Percentiles rank a stretch among this genome's conserved stretches.
Conservation (phyloP, 805 yeast species). For the Lipomyces kockii region DNA sequence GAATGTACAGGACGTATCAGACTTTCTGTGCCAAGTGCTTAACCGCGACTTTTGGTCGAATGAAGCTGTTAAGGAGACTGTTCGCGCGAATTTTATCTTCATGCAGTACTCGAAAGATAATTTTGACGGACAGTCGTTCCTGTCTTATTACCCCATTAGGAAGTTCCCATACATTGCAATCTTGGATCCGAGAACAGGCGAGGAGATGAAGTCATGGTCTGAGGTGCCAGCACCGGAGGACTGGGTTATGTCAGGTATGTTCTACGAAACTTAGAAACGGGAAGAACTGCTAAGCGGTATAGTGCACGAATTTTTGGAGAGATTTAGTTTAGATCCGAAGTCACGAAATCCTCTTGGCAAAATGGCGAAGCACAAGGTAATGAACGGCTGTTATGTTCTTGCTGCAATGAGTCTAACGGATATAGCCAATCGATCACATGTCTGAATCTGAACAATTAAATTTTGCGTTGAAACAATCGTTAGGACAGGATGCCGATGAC, state of each 20-base stretch:
- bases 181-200: conserved; percentile 95
- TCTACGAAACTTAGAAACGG: no score
- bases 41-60: conserved; percentile 95
- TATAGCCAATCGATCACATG: conserved; percentile 56
- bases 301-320: conserved; percentile 66
- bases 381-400: not conserved
- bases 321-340: conserved; percentile 67
- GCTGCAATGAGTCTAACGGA: conserved; percentile 38
- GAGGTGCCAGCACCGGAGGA: conserved; percentile 43
- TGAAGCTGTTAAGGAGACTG: conserved; percentile 61
- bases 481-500: conserved; percentile 46
- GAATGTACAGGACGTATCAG: conserved; percentile 83
- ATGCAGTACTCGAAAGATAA: conserved; percentile 84
- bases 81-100: conserved; percentile 74
- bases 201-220: conserved; percentile 78
- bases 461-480: conserved; percentile 70
- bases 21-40: conserved; percentile 84
- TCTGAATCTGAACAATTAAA: conserved; percentile 86
- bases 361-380: conserved; percentile 54
- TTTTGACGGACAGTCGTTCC: conserved; percentile 70
- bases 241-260: conserved; percentile 26
- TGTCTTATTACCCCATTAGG: conserved; percentile 71
- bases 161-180: conserved; percentile 86
- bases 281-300: not conserved
- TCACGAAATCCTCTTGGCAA: conserved; percentile 62